These are phyloP conservation scores for Entamoeba histolytica DNA, from an alignment of 208 protist species.

Conservation along the genomic window DNA sequence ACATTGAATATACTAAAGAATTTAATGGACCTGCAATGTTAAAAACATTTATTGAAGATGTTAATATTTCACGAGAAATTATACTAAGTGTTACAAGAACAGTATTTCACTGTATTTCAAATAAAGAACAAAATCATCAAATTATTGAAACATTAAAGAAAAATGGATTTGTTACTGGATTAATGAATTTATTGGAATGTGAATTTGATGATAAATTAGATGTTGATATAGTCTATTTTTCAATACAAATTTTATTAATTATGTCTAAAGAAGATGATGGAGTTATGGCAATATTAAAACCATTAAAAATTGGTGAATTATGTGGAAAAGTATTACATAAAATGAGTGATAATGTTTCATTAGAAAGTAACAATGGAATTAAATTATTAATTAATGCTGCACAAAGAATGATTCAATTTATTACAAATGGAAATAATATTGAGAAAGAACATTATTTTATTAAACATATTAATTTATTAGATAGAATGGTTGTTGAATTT, in stretches of 20 bases:
- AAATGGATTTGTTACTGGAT: not conserved
- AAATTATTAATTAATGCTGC: not conserved
- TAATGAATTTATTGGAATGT: not conserved
- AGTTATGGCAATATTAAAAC: not conserved
- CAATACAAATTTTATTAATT: not conserved
- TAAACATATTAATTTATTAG: not conserved
- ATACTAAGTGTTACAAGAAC: not conserved
- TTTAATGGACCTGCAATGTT: not conserved
- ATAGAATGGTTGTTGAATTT: not conserved
- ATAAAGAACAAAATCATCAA: not conserved
- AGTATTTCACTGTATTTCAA: not conserved
- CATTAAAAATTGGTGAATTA: not conserved
- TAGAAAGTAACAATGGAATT: not conserved
- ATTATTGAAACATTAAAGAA: not conserved
- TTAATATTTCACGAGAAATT: not conserved
- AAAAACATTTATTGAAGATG: not conserved
- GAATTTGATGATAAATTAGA: not conserved
- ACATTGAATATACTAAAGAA: not conserved
- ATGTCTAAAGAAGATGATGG: not conserved
- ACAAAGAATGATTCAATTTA: not conserved
- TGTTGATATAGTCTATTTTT: not conserved
- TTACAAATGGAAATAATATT: not conserved
- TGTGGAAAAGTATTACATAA: not conserved
- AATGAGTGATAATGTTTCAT: not conserved
- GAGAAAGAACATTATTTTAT: not conserved